Percentiles rank a stretch among this genome's conserved stretches.
Conservation (phyloP, 768 basidiomycete species). For the Megacollybia marginata region DNA sequence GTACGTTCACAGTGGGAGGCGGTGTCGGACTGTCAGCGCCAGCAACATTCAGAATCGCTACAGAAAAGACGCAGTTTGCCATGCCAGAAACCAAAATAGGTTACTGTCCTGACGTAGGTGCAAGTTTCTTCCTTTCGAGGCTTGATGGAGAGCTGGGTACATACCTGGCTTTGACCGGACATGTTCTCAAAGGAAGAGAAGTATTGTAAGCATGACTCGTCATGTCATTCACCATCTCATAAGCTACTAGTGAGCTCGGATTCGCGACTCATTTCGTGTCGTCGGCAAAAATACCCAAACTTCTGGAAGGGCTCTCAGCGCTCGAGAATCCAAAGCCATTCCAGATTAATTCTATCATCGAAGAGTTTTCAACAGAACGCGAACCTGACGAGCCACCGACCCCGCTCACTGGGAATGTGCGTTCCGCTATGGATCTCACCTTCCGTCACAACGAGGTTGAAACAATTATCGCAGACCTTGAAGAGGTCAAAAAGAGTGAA, state of each 20-base stretch:
- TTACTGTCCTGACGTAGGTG: conserved; percentile 90
- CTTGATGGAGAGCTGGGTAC: conserved; percentile 90
- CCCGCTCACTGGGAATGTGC: conserved; percentile 50
- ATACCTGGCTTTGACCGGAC: conserved; percentile 86
- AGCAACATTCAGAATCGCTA: conserved; percentile 88
- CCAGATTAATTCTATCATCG: conserved; percentile 48
- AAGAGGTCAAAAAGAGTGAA: conserved; percentile 28
- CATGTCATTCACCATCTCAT: neutral
- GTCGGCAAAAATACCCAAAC: conserved; percentile 61
- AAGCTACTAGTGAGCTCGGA: conserved; percentile 66
- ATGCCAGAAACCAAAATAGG: conserved; percentile 98
- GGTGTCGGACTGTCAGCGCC: conserved; percentile 83
- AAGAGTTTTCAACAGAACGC: conserved; percentile 68
- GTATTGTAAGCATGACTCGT: conserved; percentile 61
- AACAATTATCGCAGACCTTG: conserved; percentile 55
- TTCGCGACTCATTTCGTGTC: conserved; percentile 93
- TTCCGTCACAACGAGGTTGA: conserved; percentile 72
- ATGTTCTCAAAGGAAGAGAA: conserved; percentile 64
- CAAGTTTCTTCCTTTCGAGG: conserved; percentile 80
- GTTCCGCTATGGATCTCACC: conserved; percentile 73
- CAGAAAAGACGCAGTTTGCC: conserved; percentile 83
- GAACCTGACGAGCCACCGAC: conserved; percentile 46
- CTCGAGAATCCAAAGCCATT: conserved; percentile 37
- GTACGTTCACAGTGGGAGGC: conserved; percentile 70
- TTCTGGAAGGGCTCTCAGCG: conserved; percentile 61